Evolutionary conservation across 2,329 filamentous ascomycete species (phyloP), one percentile per base, ranked within the genome.

Genomic region (Monilinia aucupariae): DNA sequence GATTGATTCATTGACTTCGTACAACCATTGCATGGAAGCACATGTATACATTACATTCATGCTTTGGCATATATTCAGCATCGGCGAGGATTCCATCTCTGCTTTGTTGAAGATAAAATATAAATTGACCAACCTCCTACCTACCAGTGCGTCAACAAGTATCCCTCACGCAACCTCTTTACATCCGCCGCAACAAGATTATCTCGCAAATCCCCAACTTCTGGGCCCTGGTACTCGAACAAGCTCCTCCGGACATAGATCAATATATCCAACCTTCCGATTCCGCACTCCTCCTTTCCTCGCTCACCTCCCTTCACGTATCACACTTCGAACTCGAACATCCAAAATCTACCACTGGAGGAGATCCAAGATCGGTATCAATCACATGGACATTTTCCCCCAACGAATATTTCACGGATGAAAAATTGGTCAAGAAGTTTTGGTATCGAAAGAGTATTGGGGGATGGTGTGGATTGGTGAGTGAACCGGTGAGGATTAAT

Each of bases 161-260:
- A 70, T 78, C 82, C 68, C 81, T 92, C 70, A 83, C 85, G 71
- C 79, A 81, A 65, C 82, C 88, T 51, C 83, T 96, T 66, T 96
- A 91, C 80, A 81, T 83, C 71, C 90, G 89, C 78, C 91, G 93
- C 74, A 81, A 84, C 68, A 82, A 84, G 70, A 77, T 91, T 67
- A 80, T 94, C 68, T 76, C 83, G 67, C 81, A 87, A 73, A 92
- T 97, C 73, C 84, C 86, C 70, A 86, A 90, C 79, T 99, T 97
- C 85, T 97, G 94, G 94, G 82, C 90, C n/a, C 84, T 96, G 64
- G 92, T 97, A 63, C 83, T 97, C 75, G 90, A 96, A 79, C 88
- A 92, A 78, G 87, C 90, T 3, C 92, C 92, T 2, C 82, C 84
- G 53, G 91, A 96, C 67, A 84, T 99, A 70, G 92, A 96, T 78